phyloP scores from a whole-genome alignment of 2,329 filamentous ascomycete genomes.

The Aspergillus bombycis region DNA sequence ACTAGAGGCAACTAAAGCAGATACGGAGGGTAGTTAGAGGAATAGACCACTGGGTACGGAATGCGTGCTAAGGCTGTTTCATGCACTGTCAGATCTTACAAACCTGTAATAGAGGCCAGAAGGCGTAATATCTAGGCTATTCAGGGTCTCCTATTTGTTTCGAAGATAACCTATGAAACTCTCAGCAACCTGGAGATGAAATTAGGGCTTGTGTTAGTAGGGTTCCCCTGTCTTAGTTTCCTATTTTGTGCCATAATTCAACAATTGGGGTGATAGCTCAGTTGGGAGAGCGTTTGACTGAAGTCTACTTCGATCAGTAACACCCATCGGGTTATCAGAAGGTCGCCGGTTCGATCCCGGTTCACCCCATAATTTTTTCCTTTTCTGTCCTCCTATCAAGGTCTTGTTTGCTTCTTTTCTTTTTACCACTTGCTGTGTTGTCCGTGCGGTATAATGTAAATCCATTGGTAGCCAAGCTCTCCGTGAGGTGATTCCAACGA shows the following conservation, averaged over 20 bases:
- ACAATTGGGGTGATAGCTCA: conserved; percentile 1
- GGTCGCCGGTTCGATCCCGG: conserved; percentile 2
- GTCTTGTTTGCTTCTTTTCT: no score
- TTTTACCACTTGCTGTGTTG: no score
- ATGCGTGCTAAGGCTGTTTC: not conserved
- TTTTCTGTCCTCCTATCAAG: no score
- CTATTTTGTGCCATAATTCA: rapidly evolving
- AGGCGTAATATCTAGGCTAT: not conserved
- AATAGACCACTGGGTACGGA: not conserved
- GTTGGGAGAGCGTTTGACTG: conserved; percentile 3
- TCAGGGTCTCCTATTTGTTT: not conserved
- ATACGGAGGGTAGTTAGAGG: not conserved
- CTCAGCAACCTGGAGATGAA: not conserved
- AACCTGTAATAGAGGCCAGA: not conserved
- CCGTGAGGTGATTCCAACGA: no score
- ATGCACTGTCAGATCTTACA: not conserved
- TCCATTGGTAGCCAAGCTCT: no score
- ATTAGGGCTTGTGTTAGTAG: not conserved
- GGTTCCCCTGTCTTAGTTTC: rapidly evolving
- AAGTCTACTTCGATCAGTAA: conserved; percentile 1
- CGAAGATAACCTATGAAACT: no score
- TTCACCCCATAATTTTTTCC: not conserved
- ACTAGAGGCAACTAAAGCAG: no score
- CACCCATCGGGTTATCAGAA: not conserved
- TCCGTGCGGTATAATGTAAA: no score